These are phyloP conservation scores for Cordyceps tenuipes DNA, from an alignment of 2,329 filamentous ascomycete genomes.

Conservation along the genomic window DNA sequence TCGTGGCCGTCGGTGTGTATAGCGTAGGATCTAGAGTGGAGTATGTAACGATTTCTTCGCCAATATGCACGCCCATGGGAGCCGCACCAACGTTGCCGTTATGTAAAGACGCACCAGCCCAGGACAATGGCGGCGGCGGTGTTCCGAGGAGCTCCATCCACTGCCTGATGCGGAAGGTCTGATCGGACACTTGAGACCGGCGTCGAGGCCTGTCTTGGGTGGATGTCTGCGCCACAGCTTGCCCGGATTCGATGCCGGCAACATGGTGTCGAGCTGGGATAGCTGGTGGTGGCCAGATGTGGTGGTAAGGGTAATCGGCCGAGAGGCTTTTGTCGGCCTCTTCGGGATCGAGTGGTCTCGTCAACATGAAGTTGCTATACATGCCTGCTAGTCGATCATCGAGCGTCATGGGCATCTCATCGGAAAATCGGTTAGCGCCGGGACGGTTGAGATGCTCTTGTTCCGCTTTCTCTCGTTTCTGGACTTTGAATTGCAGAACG, in stretches of 20 bases:
- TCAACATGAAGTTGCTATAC: slow-evolving; percentile 61
- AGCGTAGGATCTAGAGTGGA: slow-evolving; percentile 61
- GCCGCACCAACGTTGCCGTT: slow-evolving; percentile 19
- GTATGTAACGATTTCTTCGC: slow-evolving; percentile 53
- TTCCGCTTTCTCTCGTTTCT: slow-evolving; percentile 15
- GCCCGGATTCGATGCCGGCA: slow-evolving; percentile 23
- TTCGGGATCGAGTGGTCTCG: slow-evolving; percentile 38
- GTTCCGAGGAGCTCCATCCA: slow-evolving; percentile 60
- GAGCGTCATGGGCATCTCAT: slow-evolving; percentile 46
- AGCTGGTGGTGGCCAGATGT: slow-evolving; percentile 67
- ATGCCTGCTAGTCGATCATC: slow-evolving; percentile 40
- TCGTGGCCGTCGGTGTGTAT: slow-evolving; percentile 73
- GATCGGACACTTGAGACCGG: slow-evolving; percentile 55
- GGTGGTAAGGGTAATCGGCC: slow-evolving; percentile 34
- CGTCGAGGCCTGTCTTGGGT: slow-evolving; percentile 34
- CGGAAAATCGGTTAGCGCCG: slow-evolving; percentile 33
- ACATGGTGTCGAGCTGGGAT: slow-evolving; percentile 57
- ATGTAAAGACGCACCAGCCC: slow-evolving; percentile 23
- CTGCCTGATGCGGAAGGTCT: slow-evolving; percentile 64
- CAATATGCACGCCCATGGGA: slow-evolving; percentile 37
- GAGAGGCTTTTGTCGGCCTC: slow-evolving; percentile 23
- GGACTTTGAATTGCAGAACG: slow-evolving; percentile 47
- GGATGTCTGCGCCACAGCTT: slow-evolving; percentile 19
- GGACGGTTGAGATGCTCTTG: slow-evolving; percentile 16
- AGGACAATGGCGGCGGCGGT: slow-evolving; percentile 19